A percentile compares a stretch with the other conserved stretches of the same genome.
These are phyloP conservation scores for Macaranga tanarius DNA, from an alignment of 441 rosid species.

Conservation along the genomic window DNA sequence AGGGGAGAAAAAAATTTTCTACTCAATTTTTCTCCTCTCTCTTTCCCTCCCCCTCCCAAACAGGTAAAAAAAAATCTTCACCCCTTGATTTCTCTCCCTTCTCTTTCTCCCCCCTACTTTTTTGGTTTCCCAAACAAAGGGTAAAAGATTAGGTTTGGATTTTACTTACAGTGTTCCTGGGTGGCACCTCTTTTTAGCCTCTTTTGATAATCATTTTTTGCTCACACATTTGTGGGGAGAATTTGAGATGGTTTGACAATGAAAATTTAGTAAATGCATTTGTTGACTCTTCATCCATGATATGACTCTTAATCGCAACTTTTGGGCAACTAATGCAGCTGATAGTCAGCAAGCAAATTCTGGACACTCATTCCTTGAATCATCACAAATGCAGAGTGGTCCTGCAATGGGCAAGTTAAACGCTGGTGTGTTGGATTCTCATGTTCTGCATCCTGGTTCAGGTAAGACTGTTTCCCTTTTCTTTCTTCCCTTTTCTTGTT, in stretches of 20 bases:
- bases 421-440: conserved; percentile 32
- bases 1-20: too few relatives aligned
- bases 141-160: neutral
- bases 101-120: too few relatives aligned
- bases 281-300: conserved; percentile 16
- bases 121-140: too few relatives aligned
- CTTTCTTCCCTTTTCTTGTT: neutral
- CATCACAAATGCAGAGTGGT: conserved; percentile 41
- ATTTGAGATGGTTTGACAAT: conserved; percentile 2
- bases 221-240: neutral
- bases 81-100: too few relatives aligned
- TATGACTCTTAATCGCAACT: conserved; percentile 22
- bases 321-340: conserved; percentile 47
- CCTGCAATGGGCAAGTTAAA: conserved; percentile 31
- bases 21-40: too few relatives aligned
- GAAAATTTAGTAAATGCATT: conserved; percentile 4
- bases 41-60: too few relatives aligned
- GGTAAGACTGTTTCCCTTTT: conserved; percentile 27
- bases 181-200: neutral
- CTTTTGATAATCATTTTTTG: neutral
- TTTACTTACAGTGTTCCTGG: too few relatives aligned
- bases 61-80: too few relatives aligned
- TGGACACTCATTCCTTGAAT: conserved; percentile 33
- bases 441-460: conserved; percentile 32
- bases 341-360: conserved; percentile 66